Base-by-base conservation (phyloP, 371 early-diverging fungal genomes). In the Mucor piriformis region DNA sequence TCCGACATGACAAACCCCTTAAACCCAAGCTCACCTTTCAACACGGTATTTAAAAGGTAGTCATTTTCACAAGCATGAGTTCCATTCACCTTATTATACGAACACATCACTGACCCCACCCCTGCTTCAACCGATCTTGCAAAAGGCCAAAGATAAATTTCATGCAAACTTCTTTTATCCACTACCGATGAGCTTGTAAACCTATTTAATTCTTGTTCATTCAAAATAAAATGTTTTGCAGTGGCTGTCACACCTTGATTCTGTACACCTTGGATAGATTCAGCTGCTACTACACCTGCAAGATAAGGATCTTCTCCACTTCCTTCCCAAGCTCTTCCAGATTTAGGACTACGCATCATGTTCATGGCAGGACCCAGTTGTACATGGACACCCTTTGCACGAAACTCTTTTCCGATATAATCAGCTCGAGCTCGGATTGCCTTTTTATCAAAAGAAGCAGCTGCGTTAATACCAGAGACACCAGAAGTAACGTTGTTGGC, bases 261-360 rank as follows among this genome's bases (percentile, higher is more conserved):
- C 54, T 77, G 77, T 13, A 72, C 60, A 54, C 77, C 77, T 18
- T 38, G 25, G 32, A 77, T 61, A 8, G 72, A 72, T 50, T 72
- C 60, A 3, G 54, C 63, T 49, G 63, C 57, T n/a, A 61, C 58
- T 5, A 77, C 64, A 37, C 74, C 77, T 18, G 77, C 57, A 21
- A 87, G 73, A 51, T 67, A 86, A 11, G 88, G 86, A 48, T 87
- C 87, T 61, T 77, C 87, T 27, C 85, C 83, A 48, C 71, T 72
- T 10, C 69, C 74, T 70, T 86, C 87, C 85, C 85, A 86, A 27
- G 69, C 76, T 59, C 87, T 69, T n/a, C 87, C 87, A 37, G 66
- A 73, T 15, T 63, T 51, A 15, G 82, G 82, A 13, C 68, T 52
- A n/a, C 83, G 71, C 47, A 67, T 57, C 27, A 83, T 59, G 61